These are phyloP conservation scores for Isatis tinctoria DNA, from an alignment of 345 rosid genomes.

Conservation along the genomic window DNA sequence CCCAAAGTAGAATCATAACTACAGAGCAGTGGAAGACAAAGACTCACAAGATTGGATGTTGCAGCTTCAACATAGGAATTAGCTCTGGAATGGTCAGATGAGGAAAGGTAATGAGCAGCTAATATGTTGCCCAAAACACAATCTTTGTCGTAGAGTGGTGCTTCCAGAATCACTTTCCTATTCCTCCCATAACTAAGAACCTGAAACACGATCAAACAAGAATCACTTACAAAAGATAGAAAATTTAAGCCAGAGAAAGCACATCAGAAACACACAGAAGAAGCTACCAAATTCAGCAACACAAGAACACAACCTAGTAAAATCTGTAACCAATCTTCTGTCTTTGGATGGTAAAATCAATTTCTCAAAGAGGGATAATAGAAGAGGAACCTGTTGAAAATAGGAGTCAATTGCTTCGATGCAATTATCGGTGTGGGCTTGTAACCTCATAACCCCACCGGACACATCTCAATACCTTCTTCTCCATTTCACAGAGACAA, in stretches of 20 bases:
- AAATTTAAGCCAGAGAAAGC: conserved; percentile 5
- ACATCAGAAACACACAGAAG: background rate
- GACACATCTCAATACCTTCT: conserved; percentile 43
- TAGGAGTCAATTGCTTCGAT: conserved; percentile 64
- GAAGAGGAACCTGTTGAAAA: conserved; percentile 54
- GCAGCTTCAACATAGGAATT: conserved; percentile 47
- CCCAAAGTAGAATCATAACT: background rate
- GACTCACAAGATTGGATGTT: conserved; percentile 49
- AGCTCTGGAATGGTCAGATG: conserved; percentile 44
- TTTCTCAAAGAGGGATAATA: background rate
- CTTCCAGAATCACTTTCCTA: conserved; percentile 62
- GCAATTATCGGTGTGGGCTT: conserved; percentile 57
- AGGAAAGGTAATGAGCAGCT: conserved; percentile 67
- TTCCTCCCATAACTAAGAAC: conserved; percentile 67
- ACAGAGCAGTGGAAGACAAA: conserved; percentile 10
- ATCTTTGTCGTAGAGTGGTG: conserved; percentile 50
- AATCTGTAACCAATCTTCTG: background rate
- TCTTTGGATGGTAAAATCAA: background rate
- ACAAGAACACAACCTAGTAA: background rate
- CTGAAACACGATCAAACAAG: conserved; percentile 30
- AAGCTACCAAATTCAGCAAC: background rate
- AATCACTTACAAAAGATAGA: conserved; percentile 3
- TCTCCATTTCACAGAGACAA: conserved; percentile 35
- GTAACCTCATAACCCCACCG: conserved; percentile 82
- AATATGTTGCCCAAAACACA: conserved; percentile 75